Evolutionary conservation across 345 rosid species (phyloP).

Genomic region (Populus ilicifolia): DNA sequence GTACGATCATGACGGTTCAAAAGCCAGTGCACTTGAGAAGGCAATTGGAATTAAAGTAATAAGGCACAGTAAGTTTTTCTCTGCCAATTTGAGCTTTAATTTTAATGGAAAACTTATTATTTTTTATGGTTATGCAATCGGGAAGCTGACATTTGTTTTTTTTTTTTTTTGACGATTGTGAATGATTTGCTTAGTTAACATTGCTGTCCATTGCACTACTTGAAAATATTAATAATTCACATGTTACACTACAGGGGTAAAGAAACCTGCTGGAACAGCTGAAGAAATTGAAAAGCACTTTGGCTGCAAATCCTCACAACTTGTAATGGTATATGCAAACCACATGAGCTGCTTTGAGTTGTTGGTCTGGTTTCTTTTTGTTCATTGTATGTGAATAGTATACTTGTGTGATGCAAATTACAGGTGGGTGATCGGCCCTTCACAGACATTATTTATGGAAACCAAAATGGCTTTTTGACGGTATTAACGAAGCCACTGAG

Average conservation of each 20-base stretch:
- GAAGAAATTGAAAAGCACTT: constrained; percentile 94
- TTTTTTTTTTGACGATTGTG: too few species aligned
- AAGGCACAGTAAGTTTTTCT: constrained; percentile 63
- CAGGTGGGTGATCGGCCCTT: constrained; percentile 98
- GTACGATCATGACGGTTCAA: constrained; percentile 79
- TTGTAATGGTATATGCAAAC: constrained; percentile 60
- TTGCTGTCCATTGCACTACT: not conserved
- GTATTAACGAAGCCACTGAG: constrained; percentile 74
- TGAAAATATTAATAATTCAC: not conserved
- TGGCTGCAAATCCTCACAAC: constrained; percentile 75
- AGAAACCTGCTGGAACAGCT: constrained; percentile 93
- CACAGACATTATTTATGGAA: constrained; percentile 86
- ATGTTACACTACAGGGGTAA: constrained; percentile 44
- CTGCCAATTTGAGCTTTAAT: not conserved
- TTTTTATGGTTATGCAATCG: not conserved
- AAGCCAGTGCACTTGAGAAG: constrained; percentile 79
- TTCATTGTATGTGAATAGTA: constrained; percentile 10
- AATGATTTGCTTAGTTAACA: not conserved
- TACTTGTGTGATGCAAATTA: constrained; percentile 10
- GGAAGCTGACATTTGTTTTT: not conserved
- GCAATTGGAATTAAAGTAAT: constrained; percentile 84
- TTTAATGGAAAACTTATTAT: not conserved
- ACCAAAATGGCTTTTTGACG: constrained; percentile 78
- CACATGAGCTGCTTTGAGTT: constrained; percentile 4
- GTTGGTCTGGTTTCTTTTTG: not conserved